A percentile compares a stretch with the other conserved stretches of the same genome.
phyloP scores from a whole-genome alignment of 164 flowering plant genomes.

The Stephania yunnanensis region DNA sequence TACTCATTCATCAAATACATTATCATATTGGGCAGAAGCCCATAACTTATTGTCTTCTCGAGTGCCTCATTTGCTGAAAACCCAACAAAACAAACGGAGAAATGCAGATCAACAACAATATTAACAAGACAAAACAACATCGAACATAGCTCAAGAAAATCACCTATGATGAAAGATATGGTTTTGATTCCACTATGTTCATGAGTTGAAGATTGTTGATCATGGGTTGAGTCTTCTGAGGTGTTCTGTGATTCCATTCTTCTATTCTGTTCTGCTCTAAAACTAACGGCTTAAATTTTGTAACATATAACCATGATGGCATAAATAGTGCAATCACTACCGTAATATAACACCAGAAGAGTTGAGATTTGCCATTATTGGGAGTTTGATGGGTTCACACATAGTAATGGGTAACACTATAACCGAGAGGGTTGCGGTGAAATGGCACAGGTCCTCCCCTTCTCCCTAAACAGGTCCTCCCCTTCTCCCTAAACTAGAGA shows the following conservation, averaged over 20 bases:
- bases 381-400: too few relatives aligned
- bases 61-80: slow-evolving; percentile 57
- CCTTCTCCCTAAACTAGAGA: too few relatives aligned
- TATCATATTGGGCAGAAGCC: slow-evolving; percentile 62
- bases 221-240: background rate
- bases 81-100: background rate
- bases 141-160: background rate
- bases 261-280: background rate
- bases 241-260: background rate
- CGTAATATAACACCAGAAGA: too few relatives aligned
- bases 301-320: too few relatives aligned
- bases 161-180: slow-evolving; percentile 56
- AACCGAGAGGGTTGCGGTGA: too few relatives aligned
- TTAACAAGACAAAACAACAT: too few relatives aligned
- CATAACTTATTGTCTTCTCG: slow-evolving; percentile 68
- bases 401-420: too few relatives aligned
- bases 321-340: too few relatives aligned
- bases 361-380: too few relatives aligned
- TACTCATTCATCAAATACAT: slow-evolving; percentile 47
- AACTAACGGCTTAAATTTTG: background rate
- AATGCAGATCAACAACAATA: background rate
- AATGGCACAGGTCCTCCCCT: too few relatives aligned
- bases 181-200: slow-evolving; percentile 27
- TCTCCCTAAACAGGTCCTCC: too few relatives aligned
- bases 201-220: background rate